Evolutionary conservation across 306 rosid genomes (phyloP), one percentile per base, ranked within the genome.

Genomic region (Chamaecrista fasciculata): DNA sequence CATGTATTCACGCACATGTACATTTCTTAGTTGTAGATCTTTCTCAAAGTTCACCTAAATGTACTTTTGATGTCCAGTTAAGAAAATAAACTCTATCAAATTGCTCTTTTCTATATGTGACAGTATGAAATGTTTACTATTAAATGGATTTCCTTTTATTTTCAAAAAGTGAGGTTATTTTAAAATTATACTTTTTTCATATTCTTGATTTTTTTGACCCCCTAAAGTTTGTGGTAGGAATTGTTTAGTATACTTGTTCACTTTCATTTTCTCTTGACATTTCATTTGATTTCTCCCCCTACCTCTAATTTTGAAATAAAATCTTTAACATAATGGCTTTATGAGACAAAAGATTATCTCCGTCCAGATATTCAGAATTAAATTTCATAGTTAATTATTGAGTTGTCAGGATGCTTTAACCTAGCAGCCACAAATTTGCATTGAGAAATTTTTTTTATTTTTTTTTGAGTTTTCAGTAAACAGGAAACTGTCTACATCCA

Each of bases 391-490:
- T 50, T 14, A 44, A 49, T 34, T 65, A 56, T 33, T 59, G 39
- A 56, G 7, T 47, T 18, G 11, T 34, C 55, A 29, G 15, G 62
- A 65, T n/a, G 19, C 24, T 39, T 80, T 59, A 18, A 40, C 67
- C 24, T 3, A 46, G 51, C 56, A 40, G 50, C 60, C 46, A 9
- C 6, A 18, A 20, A 59, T 56, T 44, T 36, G 49, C 25, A 25
- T n/a, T n/a, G n/a, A n/a, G n/a, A n/a, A n/a, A n/a, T n/a, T n/a
- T n/a, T n/a, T n/a, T n/a, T n/a, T n/a, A n/a, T n/a, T n/a, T 24
- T 77, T 48, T 28, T 39, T 8, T 44, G 56, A 52, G 69, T 73
- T 44, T n/a, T 57, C 40, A 56, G 62, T 57, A 11, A 23, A 56
- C 33, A 66, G 31, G 21, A 6, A 47, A 56, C 60, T 52, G 34